Conservation (phyloP, 305 asterid genomes). For the Fraxinus albicans region DNA sequence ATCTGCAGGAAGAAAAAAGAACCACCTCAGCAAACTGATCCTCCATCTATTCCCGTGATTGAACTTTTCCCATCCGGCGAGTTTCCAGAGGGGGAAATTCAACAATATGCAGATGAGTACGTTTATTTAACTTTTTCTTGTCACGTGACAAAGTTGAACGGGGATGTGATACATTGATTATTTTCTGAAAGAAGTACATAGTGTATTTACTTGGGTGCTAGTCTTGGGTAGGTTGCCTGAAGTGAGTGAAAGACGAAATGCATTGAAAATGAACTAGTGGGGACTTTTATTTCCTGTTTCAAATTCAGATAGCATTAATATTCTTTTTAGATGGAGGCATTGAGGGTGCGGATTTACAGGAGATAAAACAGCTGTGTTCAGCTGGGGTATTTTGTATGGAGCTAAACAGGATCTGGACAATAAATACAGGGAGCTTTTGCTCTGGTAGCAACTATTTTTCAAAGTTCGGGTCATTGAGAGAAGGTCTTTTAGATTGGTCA, state of each 20-base stretch:
- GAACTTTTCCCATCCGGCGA: conserved; percentile 90
- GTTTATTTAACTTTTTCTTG: conserved; percentile 26
- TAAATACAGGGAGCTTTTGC: background rate
- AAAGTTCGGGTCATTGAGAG: background rate
- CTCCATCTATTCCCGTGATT: conserved; percentile 78
- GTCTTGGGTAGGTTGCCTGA: background rate
- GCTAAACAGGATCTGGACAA: background rate
- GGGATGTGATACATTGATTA: background rate
- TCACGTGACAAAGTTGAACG: background rate
- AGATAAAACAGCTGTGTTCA: background rate
- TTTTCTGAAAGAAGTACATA: background rate
- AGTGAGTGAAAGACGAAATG: background rate
- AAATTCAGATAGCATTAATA: background rate
- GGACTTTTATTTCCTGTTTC: background rate
- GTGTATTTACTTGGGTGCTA: background rate
- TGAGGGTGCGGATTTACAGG: background rate
- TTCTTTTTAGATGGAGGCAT: background rate
- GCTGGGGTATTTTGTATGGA: background rate
- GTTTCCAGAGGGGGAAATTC: conserved; percentile 98
- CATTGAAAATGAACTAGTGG: background rate
- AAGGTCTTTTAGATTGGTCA: background rate
- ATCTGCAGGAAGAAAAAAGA: conserved; percentile 78
- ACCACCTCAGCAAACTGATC: conserved; percentile 80
- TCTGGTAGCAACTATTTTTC: background rate
- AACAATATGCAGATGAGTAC: conserved; percentile 90